Conservation (phyloP, 345 rosid genomes). For the Leavenworthia alabamica region DNA sequence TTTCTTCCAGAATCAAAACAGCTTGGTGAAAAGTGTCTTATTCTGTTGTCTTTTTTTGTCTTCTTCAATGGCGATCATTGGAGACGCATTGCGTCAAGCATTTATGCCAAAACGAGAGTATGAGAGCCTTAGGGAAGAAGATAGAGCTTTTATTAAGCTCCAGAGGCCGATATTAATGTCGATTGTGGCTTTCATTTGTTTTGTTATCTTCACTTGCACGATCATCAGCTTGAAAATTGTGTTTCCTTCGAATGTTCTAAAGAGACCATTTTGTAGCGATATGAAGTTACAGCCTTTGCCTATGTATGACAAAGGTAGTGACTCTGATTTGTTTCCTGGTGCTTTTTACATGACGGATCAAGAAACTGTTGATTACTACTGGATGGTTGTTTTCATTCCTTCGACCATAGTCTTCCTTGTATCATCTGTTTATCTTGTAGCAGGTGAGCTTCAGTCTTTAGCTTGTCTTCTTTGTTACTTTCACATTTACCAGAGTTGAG, state of each 20-base stretch:
- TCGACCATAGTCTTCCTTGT: slow-evolving; percentile 52
- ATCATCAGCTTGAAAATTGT: slow-evolving; percentile 71
- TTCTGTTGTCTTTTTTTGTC: no score
- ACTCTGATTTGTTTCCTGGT: slow-evolving; percentile 56
- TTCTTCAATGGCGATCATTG: slow-evolving; percentile 56
- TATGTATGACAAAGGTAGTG: slow-evolving; percentile 42
- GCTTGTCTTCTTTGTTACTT: not conserved
- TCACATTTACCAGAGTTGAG: not conserved
- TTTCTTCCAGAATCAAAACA: not conserved
- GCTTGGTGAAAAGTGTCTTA: not conserved
- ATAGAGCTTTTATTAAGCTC: slow-evolving; percentile 68
- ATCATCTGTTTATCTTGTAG: slow-evolving; percentile 61
- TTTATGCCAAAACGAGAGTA: slow-evolving; percentile 90
- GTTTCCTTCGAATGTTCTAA: slow-evolving; percentile 49
- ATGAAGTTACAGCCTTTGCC: slow-evolving; percentile 50
- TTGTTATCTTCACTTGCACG: slow-evolving; percentile 45
- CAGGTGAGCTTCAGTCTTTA: slow-evolving; percentile 46
- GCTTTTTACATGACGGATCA: slow-evolving; percentile 85
- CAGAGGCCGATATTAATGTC: slow-evolving; percentile 45
- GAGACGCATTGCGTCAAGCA: slow-evolving; percentile 84
- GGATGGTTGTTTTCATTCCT: slow-evolving; percentile 82
- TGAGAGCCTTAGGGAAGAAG: slow-evolving; percentile 74
- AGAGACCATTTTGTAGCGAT: slow-evolving; percentile 71
- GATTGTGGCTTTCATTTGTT: slow-evolving; percentile 31
- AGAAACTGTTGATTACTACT: slow-evolving; percentile 79